Evolutionary conservation across 2,329 filamentous ascomycete species (phyloP), one percentile per base, ranked within the genome.

Genomic region (Diaporthe humulicola): DNA sequence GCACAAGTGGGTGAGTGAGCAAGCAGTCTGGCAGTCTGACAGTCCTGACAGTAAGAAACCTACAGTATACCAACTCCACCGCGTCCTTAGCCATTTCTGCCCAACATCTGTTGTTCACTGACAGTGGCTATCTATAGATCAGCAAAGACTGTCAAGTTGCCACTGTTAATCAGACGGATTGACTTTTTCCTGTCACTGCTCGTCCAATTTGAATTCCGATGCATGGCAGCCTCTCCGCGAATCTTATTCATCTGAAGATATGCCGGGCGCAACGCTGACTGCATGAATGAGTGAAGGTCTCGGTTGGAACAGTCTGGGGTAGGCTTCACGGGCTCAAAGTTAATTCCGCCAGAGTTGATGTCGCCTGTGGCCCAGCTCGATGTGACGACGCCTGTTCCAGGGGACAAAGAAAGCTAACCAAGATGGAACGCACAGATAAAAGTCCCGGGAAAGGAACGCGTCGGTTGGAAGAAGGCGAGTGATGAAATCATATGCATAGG

Each of bases 251-350:
- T 67, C 45, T 52, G 30, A 67, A 52, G 22, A 52, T 52, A n/a
- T 67, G 45, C 61, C 61, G 61, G 61, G 30, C 28, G 61, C 42
- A 67, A 67, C 61, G 30, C 61, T 36, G 64, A 36, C 45, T 50
- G 64, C 64, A 67, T 52, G 17, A 64, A 45, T 45, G 15, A 64
- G 25, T 15, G 36, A 19, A 36, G 30, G 22, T 7, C 22, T 22
- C 45, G 30, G 25, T 28, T 52, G 30, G 33, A 38, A 19, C 45
- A 19, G 30, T 22, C 64, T 28, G 45, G 22, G 45, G 45, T 52
- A 36, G 15, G 17, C 64, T 67, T 25, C 22, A 15, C 45, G 33
- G 33, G 25, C 45, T 52, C 30, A 14, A 67, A 52, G 8, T 52
- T 52, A 40, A 69, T 30, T 52, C 30, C 36, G 61, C 48, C 33